phyloP scores from a whole-genome alignment of 345 rosid species.

The Citrus trifoliata region DNA sequence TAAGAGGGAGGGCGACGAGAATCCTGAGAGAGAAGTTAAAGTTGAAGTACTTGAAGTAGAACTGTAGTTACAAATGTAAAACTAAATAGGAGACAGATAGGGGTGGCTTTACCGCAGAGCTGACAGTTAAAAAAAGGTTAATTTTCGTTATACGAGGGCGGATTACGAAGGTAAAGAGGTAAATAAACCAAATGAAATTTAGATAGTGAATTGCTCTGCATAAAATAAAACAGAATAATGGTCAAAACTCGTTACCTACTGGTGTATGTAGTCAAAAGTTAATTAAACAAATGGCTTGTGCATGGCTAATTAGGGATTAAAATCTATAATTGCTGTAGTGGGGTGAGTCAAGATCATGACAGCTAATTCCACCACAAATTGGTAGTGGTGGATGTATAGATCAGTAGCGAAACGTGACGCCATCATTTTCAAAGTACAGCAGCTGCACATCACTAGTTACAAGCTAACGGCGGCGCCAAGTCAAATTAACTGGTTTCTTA shows the following conservation, averaged over 20 bases:
- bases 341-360: not conserved
- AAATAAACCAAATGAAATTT: not conserved
- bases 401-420: constrained; percentile 3
- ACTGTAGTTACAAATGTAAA: constrained; percentile 6
- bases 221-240: constrained; percentile 9
- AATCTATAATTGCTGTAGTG: not conserved
- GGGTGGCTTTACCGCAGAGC: not conserved
- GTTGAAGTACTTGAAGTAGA: not conserved
- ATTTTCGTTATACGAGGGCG: constrained; percentile 14
- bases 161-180: not conserved
- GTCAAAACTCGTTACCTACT: not conserved
- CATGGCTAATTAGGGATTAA: not conserved
- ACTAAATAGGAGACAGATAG: not conserved
- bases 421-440: constrained; percentile 2
- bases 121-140: constrained; percentile 17
- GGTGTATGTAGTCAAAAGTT: too few species aligned
- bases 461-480: constrained; percentile 31
- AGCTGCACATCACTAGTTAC: not conserved
- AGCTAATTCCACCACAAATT: not conserved
- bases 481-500: constrained; percentile 6
- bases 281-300: too few species aligned
- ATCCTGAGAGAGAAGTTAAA: not conserved
- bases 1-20: not conserved
- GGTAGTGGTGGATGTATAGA: not conserved
- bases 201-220: not conserved